Evolutionary conservation across 768 basidiomycete genomes (phyloP).

Genomic region (Podaxis mareebaensis): DNA sequence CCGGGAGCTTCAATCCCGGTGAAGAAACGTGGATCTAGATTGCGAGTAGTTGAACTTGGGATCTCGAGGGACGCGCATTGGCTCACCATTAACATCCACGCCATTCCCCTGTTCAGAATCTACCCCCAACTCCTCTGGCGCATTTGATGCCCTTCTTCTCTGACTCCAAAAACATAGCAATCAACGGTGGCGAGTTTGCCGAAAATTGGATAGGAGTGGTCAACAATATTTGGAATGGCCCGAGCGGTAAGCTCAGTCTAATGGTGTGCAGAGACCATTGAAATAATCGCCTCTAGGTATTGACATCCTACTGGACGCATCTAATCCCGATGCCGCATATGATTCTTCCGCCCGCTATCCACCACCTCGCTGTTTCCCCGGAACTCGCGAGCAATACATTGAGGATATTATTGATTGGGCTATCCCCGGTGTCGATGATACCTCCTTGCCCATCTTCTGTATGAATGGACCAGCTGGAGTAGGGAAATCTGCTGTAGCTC

Average conservation of each 20-base stretch:
- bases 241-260: background rate
- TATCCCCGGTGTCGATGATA: background rate
- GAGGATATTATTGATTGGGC: slow-evolving; percentile 8
- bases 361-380: background rate
- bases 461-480: slow-evolving; percentile 6
- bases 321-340: background rate
- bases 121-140: too few species aligned
- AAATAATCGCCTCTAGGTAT: background rate
- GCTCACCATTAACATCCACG: too few species aligned
- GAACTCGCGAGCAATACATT: slow-evolving; percentile 9
- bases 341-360: background rate
- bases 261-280: background rate
- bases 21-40: too few species aligned
- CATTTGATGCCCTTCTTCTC: too few species aligned
- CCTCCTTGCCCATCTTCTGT: background rate
- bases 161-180: too few species aligned
- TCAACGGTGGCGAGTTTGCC: too few species aligned
- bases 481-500: slow-evolving; percentile 4
- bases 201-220: too few species aligned
- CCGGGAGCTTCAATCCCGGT: too few species aligned
- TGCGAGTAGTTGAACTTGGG: too few species aligned
- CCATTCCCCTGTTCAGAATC: too few species aligned
- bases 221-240: background rate
- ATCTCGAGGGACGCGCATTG: too few species aligned
- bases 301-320: background rate